Conservation (phyloP, 768 basidiomycete genomes). For the Solioccasus polychromus region DNA sequence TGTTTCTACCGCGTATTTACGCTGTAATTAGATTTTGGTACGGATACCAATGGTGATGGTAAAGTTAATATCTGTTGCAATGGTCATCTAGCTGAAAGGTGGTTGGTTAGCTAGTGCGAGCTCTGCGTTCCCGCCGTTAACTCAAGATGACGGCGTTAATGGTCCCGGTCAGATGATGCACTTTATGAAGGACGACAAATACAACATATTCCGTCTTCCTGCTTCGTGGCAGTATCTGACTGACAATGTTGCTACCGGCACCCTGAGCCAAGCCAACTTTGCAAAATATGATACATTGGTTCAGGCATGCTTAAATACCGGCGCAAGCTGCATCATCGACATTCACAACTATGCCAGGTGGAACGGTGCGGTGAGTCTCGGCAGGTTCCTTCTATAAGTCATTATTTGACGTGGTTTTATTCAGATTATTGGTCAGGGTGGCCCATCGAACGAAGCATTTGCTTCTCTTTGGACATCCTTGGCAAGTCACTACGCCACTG, state of each 20-base stretch:
- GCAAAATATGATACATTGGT: constrained; percentile 9
- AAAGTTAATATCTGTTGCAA: background rate
- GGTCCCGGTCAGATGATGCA: constrained; percentile 51
- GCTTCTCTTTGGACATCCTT: constrained; percentile 12
- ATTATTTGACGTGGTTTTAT: background rate
- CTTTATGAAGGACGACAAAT: constrained; percentile 50
- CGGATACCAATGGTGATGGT: constrained; percentile 9
- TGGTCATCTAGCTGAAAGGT: background rate
- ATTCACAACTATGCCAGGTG: constrained; percentile 15
- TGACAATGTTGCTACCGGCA: constrained; percentile 36
- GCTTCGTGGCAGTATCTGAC: constrained; percentile 55
- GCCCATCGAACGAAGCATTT: constrained; percentile 9
- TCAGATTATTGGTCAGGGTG: constrained; percentile 15
- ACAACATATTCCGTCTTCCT: constrained; percentile 56
- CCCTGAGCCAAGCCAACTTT: constrained; percentile 26
- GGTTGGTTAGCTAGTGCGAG: constrained; percentile 3
- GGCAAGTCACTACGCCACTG: constrained; percentile 1
- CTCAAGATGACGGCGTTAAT: constrained; percentile 6
- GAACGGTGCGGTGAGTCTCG: constrained; percentile 2
- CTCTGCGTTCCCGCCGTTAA: constrained; percentile 6
- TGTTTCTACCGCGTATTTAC: background rate
- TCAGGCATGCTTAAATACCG: constrained; percentile 8
- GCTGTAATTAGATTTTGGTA: constrained; percentile 5
- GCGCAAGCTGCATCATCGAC: constrained; percentile 11
- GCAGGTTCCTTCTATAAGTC: background rate